These are phyloP conservation scores for Mucor racemosus DNA, from an alignment of 371 early-diverging fungal genomes.

Conservation along the genomic window DNA sequence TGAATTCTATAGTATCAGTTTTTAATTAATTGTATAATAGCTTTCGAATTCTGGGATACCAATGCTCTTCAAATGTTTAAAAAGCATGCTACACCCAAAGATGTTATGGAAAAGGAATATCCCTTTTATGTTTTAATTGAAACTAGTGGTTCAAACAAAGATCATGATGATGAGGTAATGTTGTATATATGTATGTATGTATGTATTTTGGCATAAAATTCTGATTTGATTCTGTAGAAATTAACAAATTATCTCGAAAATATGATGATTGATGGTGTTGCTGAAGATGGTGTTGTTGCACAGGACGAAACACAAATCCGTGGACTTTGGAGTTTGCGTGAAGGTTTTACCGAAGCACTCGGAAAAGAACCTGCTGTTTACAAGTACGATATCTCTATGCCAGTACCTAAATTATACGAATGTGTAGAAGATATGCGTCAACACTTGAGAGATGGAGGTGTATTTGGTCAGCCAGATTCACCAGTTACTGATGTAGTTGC, in stretches of 20 bases:
- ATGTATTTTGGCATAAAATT: no score
- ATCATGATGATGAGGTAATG: constrained; percentile 84
- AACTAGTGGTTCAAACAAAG: constrained; percentile 90
- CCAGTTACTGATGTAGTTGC: constrained; percentile 80
- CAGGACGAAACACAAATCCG: constrained; percentile 79
- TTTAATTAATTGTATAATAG: constrained; percentile 32
- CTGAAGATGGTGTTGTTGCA: constrained; percentile 90
- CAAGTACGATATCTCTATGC: constrained; percentile 94
- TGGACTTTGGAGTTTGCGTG: constrained; percentile 89
- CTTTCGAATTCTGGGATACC: constrained; percentile 96
- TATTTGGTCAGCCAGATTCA: constrained; percentile 58
- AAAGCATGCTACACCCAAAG: constrained; percentile 62
- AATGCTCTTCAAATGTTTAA: constrained; percentile 72
- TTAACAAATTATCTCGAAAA: constrained; percentile 68
- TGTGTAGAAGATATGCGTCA: constrained; percentile 79
- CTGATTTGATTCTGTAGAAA: constrained; percentile 53
- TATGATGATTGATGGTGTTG: constrained; percentile 70
- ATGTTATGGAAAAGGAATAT: constrained; percentile 67
- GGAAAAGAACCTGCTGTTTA: constrained; percentile 84
- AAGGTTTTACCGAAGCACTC: constrained; percentile 91
- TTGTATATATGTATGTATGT: not conserved
- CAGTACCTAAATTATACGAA: constrained; percentile 84
- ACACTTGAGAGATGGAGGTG: constrained; percentile 63
- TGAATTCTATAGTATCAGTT: not conserved
- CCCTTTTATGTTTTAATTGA: constrained; percentile 95